phyloP scores from a whole-genome alignment of 2,329 filamentous ascomycete species.

The Proliferodiscus dingleyae region DNA sequence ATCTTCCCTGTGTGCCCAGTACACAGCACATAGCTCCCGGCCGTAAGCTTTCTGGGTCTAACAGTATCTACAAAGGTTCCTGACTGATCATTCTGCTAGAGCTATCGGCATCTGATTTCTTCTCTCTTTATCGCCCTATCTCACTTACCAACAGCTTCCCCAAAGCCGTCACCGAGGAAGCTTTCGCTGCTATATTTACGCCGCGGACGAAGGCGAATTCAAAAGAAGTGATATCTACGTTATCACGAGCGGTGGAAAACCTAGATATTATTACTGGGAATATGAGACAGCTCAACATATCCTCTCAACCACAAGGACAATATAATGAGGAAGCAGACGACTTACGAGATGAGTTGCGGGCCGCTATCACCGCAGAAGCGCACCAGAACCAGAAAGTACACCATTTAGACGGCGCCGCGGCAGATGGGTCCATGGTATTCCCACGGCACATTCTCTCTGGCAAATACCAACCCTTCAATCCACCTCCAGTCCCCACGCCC shows the following conservation, averaged over 20 bases:
- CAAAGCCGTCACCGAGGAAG: slow-evolving; percentile 62
- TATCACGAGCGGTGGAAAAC: slow-evolving; percentile 55
- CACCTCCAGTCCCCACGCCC: slow-evolving; percentile 78
- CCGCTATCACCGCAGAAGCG: slow-evolving; percentile 40
- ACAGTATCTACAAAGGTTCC: neutral
- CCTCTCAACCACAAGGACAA: slow-evolving; percentile 17
- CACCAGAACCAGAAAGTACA: slow-evolving; percentile 44
- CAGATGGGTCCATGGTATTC: slow-evolving; percentile 51
- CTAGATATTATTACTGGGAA: slow-evolving; percentile 54
- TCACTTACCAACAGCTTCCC: slow-evolving; percentile 81
- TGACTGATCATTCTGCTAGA: slow-evolving; percentile 47
- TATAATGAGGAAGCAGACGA: slow-evolving; percentile 30
- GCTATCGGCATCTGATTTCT: slow-evolving; percentile 84
- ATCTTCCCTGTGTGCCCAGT: slow-evolving; percentile 68
- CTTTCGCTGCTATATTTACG: slow-evolving; percentile 82
- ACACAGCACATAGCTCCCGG: slow-evolving; percentile 67
- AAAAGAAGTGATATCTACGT: slow-evolving; percentile 63
- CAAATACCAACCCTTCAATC: slow-evolving; percentile 73
- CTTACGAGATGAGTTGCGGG: too few relatives aligned
- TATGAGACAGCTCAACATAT: slow-evolving; percentile 34
- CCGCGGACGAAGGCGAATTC: slow-evolving; percentile 44
- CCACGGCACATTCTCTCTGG: slow-evolving; percentile 65
- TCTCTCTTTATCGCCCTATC: slow-evolving; percentile 91
- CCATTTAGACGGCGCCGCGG: slow-evolving; percentile 44
- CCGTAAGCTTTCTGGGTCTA: slow-evolving; percentile 39